Conservation (phyloP, 2,329 filamentous ascomycete species). For the Colletotrichum sp. region DNA sequence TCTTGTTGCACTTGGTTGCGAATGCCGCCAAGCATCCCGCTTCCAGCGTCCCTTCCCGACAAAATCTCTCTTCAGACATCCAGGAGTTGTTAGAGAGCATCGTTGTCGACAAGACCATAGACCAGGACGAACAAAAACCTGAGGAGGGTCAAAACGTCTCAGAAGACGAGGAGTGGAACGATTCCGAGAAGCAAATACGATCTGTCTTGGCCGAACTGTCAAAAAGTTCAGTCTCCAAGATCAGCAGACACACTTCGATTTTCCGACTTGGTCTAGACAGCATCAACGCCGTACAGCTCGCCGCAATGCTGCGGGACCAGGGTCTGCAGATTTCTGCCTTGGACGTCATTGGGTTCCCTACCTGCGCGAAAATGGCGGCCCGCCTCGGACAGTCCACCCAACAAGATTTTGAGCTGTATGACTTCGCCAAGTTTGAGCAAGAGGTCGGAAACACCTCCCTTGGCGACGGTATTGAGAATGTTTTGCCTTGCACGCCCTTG, state of each 20-base stretch:
- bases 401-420: conserved; percentile 29
- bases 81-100: conserved; percentile 25
- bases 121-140: background rate
- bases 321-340: conserved; percentile 67
- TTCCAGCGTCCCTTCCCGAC: conserved; percentile 20
- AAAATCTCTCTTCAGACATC: conserved; percentile 26
- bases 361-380: conserved; percentile 42
- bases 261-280: conserved; percentile 92
- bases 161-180: conserved; percentile 13
- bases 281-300: conserved; percentile 84
- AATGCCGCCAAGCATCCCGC: conserved; percentile 15
- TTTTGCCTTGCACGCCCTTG: conserved; percentile 80
- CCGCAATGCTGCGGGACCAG: conserved; percentile 65
- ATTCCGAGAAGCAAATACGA: conserved; percentile 22
- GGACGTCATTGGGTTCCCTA: conserved; percentile 74
- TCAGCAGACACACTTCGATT: conserved; percentile 72
- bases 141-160: background rate
- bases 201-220: conserved; percentile 6
- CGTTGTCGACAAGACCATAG: background rate
- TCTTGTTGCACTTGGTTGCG: background rate
- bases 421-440: conserved; percentile 44
- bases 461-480: conserved; percentile 50
- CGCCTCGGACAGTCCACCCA: background rate
- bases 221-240: conserved; percentile 27
- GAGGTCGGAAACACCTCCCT: conserved; percentile 27